These are phyloP conservation scores for Xerocomellus dryophilus DNA, from an alignment of 768 basidiomycete genomes.

Conservation along the genomic window DNA sequence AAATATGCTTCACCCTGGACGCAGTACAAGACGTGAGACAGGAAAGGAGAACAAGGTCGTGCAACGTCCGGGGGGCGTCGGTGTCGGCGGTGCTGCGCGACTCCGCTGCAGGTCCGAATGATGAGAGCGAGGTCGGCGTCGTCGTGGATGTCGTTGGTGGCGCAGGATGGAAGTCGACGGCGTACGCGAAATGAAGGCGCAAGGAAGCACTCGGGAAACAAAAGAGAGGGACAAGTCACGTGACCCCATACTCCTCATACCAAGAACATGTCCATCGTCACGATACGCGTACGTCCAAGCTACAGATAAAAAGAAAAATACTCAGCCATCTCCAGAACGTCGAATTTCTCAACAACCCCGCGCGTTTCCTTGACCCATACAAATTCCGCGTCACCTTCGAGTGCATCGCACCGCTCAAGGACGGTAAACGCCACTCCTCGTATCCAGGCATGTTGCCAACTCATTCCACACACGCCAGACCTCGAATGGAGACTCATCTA, in stretches of 20 bases:
- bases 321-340: conserved; percentile 54
- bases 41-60: conserved; percentile 5
- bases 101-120: not conserved
- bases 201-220: conserved; percentile 11
- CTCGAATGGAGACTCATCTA: conserved; percentile 98
- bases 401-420: conserved; percentile 86
- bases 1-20: not conserved
- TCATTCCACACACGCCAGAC: conserved; percentile 46
- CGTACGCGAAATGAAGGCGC: conserved; percentile 19
- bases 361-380: conserved; percentile 87
- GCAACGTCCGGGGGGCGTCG: not conserved
- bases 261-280: conserved; percentile 61
- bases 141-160: conserved; percentile 11
- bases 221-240: conserved; percentile 10
- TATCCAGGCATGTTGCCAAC: not conserved
- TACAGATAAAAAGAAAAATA: accelerated
- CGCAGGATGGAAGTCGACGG: conserved; percentile 9
- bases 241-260: too few relatives aligned
- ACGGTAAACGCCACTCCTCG: conserved; percentile 52
- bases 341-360: conserved; percentile 91
- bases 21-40: conserved; percentile 10
- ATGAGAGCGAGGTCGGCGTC: not conserved
- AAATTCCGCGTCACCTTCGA: conserved; percentile 96
- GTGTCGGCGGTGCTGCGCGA: not conserved
- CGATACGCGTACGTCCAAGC: conserved; percentile 52